Conservation (phyloP, 2,329 filamentous ascomycete species). For the Aspergillus puulaauensis region DNA sequence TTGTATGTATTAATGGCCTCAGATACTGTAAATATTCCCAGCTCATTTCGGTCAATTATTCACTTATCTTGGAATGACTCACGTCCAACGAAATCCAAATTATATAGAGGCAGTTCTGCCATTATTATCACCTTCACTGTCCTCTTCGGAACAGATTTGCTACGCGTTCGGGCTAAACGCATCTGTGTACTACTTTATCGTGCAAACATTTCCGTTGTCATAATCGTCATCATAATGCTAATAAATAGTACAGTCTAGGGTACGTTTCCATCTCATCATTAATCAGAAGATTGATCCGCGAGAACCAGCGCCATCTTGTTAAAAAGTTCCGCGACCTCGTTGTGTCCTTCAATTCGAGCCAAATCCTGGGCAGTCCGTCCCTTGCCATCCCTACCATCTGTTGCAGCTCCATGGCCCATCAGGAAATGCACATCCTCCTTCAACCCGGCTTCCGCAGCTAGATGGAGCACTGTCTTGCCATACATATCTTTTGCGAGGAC, state of each 20-base stretch:
- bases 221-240: background rate
- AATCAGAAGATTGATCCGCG: constrained; percentile 6
- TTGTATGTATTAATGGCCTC: background rate
- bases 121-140: background rate
- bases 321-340: constrained; percentile 9
- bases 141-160: background rate
- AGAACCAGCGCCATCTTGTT: constrained; percentile 16
- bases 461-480: constrained; percentile 24
- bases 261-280: background rate
- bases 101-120: background rate
- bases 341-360: constrained; percentile 16
- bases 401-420: constrained; percentile 19
- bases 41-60: background rate
- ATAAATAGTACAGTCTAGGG: constrained; percentile 7
- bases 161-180: background rate
- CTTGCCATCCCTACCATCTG: constrained; percentile 18
- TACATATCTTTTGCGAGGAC: constrained; percentile 22
- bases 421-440: constrained; percentile 23
- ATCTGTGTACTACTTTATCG: background rate
- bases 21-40: background rate
- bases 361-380: constrained; percentile 21
- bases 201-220: background rate
- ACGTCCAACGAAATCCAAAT: background rate
- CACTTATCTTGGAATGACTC: background rate
- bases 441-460: constrained; percentile 22